Base-by-base conservation (phyloP, 306 rosid species). In the Dryas drummondii region DNA sequence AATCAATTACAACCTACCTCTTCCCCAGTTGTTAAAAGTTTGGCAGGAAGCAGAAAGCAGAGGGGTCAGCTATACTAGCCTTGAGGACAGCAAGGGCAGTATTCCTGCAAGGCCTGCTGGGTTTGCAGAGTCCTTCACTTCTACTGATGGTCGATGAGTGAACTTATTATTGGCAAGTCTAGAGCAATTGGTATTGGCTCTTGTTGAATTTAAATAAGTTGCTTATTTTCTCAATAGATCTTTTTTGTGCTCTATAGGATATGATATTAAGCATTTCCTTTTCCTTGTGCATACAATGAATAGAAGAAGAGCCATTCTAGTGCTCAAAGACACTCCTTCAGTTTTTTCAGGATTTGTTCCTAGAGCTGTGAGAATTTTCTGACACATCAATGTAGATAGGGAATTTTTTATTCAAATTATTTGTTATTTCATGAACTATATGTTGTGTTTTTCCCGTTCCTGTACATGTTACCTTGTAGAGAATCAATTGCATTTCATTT, bases 91-190 rank as follows among this genome's bases (percentile, higher is more conserved):
- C 71, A 85, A 82, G 60, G 85, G 86, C 17, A 92, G 94, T 73
- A 87, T 90, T 71, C 90, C 96, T 27, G 77, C 85, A 0, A 83
- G 86, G 78, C 96, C 98, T 55, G 1, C 27, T n/a, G 91, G 96
- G 0, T 92, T 92, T 65, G 92, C 98, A 14, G 86, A 90, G 7
- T 90, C 92, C 16, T 86, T 92, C 68, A 88, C 91, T 56, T 92
- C 92, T 17, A 46, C 69, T 19, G 90, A 88, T 81, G 98, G 87
- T 59, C 54, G 92, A 82, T 92, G 85, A 92, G 73, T 50, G 41
- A 51, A 71, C 37, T 3, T 70, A 46, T 32, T 11, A 46, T 52
- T 71, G 55, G 66, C 14, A 66, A 46, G 41, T 40, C 74, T 11
- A n/a, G 6, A n/a, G 62, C 12, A 37, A 37, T 10, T 0, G 37